These are phyloP conservation scores for Arachis monticola DNA, from an alignment of 331 rosid species.

Conservation along the genomic window DNA sequence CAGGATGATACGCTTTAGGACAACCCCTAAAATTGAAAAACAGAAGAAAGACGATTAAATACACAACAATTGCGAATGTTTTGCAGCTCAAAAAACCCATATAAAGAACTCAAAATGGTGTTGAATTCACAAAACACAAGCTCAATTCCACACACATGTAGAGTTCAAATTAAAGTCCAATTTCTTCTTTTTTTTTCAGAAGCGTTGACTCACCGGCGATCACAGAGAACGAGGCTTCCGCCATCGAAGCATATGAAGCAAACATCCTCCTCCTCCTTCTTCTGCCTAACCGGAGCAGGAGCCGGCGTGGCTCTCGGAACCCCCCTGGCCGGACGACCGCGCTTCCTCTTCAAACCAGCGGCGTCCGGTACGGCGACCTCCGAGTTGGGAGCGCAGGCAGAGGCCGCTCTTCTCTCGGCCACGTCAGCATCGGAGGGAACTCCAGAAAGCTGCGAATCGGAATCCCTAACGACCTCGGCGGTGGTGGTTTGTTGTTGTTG, in stretches of 20 bases:
- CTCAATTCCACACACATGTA: background rate
- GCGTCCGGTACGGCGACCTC: conserved; percentile 33
- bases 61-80: background rate
- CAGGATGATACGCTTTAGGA: conserved; percentile 90
- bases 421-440: background rate
- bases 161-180: background rate
- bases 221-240: conserved; percentile 87
- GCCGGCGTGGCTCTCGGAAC: conserved; percentile 13
- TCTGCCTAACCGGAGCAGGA: conserved; percentile 34
- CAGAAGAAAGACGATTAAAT: background rate
- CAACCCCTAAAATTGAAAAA: conserved; percentile 60
- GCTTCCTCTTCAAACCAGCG: conserved; percentile 50
- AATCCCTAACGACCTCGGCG: background rate
- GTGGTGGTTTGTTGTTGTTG: background rate
- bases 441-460: background rate
- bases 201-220: conserved; percentile 72
- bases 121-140: background rate
- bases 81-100: conserved; percentile 1
- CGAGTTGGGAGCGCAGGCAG: background rate
- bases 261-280: conserved; percentile 78
- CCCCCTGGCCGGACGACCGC: conserved; percentile 80
- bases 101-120: background rate
- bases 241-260: conserved; percentile 94
- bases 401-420: conserved; percentile 3
- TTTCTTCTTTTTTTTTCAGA: background rate